Evolutionary conservation across 176 grass and related monocot genomes (phyloP), one percentile per base, ranked within the genome.

Genomic region (Paspalum vaginatum): DNA sequence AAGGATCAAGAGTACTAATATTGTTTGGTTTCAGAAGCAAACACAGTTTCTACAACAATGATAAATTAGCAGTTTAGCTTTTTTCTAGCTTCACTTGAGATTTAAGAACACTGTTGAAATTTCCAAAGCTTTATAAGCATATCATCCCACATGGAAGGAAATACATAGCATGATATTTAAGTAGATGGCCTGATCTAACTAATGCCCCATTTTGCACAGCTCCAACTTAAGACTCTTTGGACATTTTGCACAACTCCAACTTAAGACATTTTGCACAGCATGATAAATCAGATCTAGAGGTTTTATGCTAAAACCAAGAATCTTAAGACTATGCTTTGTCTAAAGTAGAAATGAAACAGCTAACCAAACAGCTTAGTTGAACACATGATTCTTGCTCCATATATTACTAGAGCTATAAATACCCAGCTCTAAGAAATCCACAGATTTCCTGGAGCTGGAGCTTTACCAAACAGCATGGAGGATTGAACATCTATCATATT

Each of bases 91-190:
- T 39, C 16, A 62, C 59, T 32, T n/a, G n/a, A n/a, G n/a, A n/a
- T n/a, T n/a, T 62, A 2, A 12, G 40, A 65, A 65, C 32, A 65
- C 37, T 40, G 14, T 18, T 20, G 20, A 20, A 41, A 38, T 40
- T 20, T 65, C 62, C 18, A 65, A 65, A 65, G 37, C 37, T 62
- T 38, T 37, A 62, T 65, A 41, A 65, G 37, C 37, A 65, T 65
- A 65, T 20, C 37, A 65, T 41, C 37, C 17, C 62, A 40, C 2
- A 5, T 26, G 58, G 0, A 61, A 61, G 12, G 57, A 60, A 60
- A 60, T 60, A 26, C 10, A 58, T 25, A 58, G 56, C 24, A 24
- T n/a, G 56, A 58, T 24, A 58, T 25, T 54, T 24, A 57, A 57
- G 57, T 5, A 61, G 26, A 61, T 22, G 12, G 24, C 11, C 11